These are phyloP conservation scores for Chaetomium sp. DNA, from an alignment of 2,329 filamentous ascomycete genomes.

Conservation along the genomic window DNA sequence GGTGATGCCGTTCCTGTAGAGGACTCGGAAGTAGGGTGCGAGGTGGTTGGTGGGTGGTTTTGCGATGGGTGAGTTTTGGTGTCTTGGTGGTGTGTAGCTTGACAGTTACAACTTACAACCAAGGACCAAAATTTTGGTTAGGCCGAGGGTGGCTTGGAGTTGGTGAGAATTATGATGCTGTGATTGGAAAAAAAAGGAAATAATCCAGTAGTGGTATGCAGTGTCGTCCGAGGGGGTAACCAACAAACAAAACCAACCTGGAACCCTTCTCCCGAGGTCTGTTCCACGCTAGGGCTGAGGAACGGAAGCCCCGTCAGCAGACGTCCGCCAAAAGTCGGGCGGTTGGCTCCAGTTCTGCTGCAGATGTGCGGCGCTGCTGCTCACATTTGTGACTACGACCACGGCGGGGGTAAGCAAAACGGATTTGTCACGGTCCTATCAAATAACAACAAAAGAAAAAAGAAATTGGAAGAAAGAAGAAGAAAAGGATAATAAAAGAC, in stretches of 20 bases:
- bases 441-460: no score
- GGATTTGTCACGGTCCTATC: background rate
- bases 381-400: background rate
- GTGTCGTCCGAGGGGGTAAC: background rate
- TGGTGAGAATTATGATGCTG: background rate
- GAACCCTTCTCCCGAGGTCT: background rate
- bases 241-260: background rate
- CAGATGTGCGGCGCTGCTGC: background rate
- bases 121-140: background rate
- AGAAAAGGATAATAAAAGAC: no score
- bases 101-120: background rate
- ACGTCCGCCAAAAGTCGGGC: background rate
- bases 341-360: background rate
- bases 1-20: background rate
- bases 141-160: background rate
- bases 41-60: background rate
- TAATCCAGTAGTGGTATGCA: background rate
- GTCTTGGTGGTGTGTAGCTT: background rate
- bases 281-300: background rate
- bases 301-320: background rate
- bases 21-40: background rate
- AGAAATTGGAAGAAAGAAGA: no score
- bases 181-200: background rate
- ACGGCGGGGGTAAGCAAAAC: background rate
- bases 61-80: background rate